Conservation (phyloP, 495 filamentous ascomycete species). For the Neurospora terricola region DNA sequence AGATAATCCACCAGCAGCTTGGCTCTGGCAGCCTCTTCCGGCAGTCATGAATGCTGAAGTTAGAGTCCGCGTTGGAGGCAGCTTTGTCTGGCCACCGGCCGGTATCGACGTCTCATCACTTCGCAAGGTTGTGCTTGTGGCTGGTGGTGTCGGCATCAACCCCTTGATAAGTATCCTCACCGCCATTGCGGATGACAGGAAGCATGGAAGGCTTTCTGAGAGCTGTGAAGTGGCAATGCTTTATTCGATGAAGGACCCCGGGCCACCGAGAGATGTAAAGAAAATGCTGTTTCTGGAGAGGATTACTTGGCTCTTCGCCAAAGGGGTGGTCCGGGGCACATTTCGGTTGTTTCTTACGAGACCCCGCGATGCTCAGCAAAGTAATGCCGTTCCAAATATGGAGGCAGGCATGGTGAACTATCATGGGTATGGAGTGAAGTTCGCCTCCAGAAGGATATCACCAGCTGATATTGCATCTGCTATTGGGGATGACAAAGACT, state of each 20-base stretch:
- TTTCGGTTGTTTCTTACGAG: conserved; percentile 28
- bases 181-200: conserved; percentile 20
- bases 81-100: conserved; percentile 64
- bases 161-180: conserved; percentile 42
- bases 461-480: conserved; percentile 39
- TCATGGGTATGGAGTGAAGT: conserved; percentile 21
- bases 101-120: conserved; percentile 30
- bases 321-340: conserved; percentile 15
- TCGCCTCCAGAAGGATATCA: conserved; percentile 40
- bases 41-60: conserved; percentile 49
- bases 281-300: conserved; percentile 37
- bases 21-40: conserved; percentile 52
- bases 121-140: conserved; percentile 58
- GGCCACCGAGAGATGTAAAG: conserved; percentile 7
- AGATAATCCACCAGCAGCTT: conserved; percentile 47
- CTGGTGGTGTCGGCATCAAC: conserved; percentile 81
- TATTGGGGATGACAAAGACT: conserved; percentile 35
- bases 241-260: conserved; percentile 31
- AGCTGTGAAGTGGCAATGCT: conserved; percentile 14
- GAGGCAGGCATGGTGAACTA: conserved; percentile 11
- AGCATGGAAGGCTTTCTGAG: background rate
- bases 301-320: conserved; percentile 24
- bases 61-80: conserved; percentile 63
- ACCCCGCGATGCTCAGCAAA: background rate
- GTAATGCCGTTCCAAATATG: background rate